Base-by-base conservation (phyloP, 129 eudicot genomes). In the Helichrysum umbraculigerum region DNA sequence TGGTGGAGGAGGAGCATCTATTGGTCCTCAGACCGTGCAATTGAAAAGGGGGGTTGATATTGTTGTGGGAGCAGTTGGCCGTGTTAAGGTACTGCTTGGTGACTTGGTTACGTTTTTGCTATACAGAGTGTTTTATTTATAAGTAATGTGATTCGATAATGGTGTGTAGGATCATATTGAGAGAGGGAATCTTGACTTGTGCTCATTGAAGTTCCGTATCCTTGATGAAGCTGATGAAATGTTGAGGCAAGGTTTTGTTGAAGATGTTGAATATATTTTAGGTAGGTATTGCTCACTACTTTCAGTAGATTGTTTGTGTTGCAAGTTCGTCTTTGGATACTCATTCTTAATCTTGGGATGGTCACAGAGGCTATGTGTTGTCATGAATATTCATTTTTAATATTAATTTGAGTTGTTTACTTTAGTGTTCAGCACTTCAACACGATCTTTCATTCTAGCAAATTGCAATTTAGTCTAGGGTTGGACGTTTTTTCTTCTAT, bases 161-260 rank as follows among this genome's bases (percentile, higher is more conserved):
- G 62, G 11, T 66, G 30, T 82, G 73, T 79, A 95, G 99, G 99
- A 95, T 87, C 97, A 86, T 70, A 71, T 95, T 10, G 96, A 89
- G 77, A 87, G 89, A 74, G 97, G 97, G 15, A 83, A 84, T 72
- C 80, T 95, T 80, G 91, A 95, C 80, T 82, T 95, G 17, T 80
- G 92, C 69, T 84, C 92, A 16, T 76, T 95, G 78, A 90, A 87
- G 67, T 95, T 95, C 58, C 94, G 99, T 33, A 96, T 95, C 56
- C 97, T 95, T 47, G 99, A 95, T 72, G 99, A 95, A 83, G 96
- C 97, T 69, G 99, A 95, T 86, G 99, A 95, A 83, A 95, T 95
- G 99, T 76, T 95, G 78, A 89, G 86, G 66, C 91, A 91, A 85
- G 99, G 99, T 68, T 95, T 95, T 76, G 99, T 95, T 81, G 99